Conservation (phyloP, 108 stramenopile species). For the Pseudonitzschia pungens region DNA sequence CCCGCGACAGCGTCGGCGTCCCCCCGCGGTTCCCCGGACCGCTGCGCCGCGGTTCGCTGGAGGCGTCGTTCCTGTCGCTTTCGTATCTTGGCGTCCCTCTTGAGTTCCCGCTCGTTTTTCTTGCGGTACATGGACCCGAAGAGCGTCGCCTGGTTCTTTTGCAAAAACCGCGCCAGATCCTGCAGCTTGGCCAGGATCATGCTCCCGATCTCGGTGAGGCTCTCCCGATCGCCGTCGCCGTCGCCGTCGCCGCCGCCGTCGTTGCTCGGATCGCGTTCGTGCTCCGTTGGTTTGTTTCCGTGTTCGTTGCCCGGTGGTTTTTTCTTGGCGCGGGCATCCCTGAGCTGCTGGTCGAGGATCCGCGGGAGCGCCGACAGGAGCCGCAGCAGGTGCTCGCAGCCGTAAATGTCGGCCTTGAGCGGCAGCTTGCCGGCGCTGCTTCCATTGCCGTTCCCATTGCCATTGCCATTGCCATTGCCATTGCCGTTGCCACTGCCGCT, state of each 20-base stretch:
- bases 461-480: constrained; percentile 12
- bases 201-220: constrained; percentile 36
- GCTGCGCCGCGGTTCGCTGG: neutral
- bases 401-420: constrained; percentile 51
- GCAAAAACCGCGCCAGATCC: constrained; percentile 67
- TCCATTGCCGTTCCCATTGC: neutral
- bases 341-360: constrained; percentile 37
- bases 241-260: neutral
- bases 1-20: too few species aligned
- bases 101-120: constrained; percentile 27
- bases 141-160: constrained; percentile 58
- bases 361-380: constrained; percentile 56
- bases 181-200: constrained; percentile 60
- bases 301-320: neutral
- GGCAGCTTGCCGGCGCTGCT: neutral
- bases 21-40: neutral
- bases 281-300: neutral
- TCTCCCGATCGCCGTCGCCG: constrained; percentile 3
- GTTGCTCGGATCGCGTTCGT: neutral
- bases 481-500: neutral
- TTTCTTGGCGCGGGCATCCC: neutral
- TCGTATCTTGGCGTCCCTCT: constrained; percentile 6
- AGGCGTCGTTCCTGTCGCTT: constrained; percentile 24
- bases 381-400: constrained; percentile 65
- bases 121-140: constrained; percentile 35